Evolutionary conservation across 306 rosid genomes (phyloP).

Genomic region (Dalbergia cultrata): DNA sequence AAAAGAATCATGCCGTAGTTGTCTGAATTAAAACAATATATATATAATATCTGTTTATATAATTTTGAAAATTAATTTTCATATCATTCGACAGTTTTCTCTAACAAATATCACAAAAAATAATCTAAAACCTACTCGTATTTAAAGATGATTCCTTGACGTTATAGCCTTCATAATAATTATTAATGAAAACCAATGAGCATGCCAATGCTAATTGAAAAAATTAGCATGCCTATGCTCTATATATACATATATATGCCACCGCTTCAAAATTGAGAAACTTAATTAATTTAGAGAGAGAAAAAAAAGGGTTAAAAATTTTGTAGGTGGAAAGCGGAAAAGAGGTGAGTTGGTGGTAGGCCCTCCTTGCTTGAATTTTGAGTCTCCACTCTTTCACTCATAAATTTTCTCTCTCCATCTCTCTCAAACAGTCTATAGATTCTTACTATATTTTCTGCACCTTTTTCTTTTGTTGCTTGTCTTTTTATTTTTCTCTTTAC

Average conservation of each 20-base stretch:
- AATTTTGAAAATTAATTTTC: no score
- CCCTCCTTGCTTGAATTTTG: conserved; percentile 48
- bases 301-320: neutral
- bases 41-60: no score
- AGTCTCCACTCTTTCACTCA: neutral
- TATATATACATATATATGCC: neutral
- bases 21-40: no score
- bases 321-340: neutral
- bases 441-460: neutral
- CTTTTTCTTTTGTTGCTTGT: neutral
- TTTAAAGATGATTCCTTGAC: no score
- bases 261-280: neutral
- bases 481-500: neutral
- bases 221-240: no score
- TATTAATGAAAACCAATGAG: no score
- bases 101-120: no score
- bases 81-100: no score
- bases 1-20: no score
- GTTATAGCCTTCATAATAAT: no score
- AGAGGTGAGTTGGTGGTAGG: conserved; percentile 41
- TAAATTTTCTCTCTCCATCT: neutral
- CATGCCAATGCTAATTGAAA: neutral
- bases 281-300: neutral
- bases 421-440: neutral
- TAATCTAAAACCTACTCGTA: no score